phyloP scores from a whole-genome alignment of 345 rosid genomes.

The Conringia planisiliqua region DNA sequence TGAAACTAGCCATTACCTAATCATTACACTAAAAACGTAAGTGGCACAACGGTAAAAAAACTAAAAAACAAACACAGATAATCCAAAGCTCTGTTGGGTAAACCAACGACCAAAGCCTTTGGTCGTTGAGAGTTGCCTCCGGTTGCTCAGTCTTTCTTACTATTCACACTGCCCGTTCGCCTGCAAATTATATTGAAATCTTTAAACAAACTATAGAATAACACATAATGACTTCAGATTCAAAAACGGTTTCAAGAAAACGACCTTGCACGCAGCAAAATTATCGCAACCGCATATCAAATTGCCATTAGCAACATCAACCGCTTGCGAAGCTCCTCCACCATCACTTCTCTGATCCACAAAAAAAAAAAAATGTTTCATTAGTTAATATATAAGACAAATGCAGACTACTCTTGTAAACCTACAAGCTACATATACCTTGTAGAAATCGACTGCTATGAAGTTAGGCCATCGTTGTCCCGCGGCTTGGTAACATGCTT shows the following conservation, averaged over 20 bases:
- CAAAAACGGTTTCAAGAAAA: background rate
- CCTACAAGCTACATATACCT: constrained; percentile 41
- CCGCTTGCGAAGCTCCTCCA: constrained; percentile 73
- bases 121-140: background rate
- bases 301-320: constrained; percentile 65
- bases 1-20: background rate
- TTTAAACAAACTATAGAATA: background rate
- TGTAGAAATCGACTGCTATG: constrained; percentile 88
- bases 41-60: background rate
- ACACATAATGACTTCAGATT: background rate
- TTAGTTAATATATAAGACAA: background rate
- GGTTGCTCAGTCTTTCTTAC: background rate
- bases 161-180: constrained; percentile 21
- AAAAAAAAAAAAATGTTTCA: background rate
- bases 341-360: constrained; percentile 72
- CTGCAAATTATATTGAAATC: background rate
- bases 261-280: constrained; percentile 67
- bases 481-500: constrained; percentile 59
- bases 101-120: constrained; percentile 2
- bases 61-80: background rate
- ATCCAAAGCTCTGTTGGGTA: background rate
- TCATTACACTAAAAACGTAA: background rate
- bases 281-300: constrained; percentile 70
- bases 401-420: background rate
- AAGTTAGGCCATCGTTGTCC: constrained; percentile 93